Base-by-base conservation (phyloP, 2,329 filamentous ascomycete species). In the Fusarium subglutinans region DNA sequence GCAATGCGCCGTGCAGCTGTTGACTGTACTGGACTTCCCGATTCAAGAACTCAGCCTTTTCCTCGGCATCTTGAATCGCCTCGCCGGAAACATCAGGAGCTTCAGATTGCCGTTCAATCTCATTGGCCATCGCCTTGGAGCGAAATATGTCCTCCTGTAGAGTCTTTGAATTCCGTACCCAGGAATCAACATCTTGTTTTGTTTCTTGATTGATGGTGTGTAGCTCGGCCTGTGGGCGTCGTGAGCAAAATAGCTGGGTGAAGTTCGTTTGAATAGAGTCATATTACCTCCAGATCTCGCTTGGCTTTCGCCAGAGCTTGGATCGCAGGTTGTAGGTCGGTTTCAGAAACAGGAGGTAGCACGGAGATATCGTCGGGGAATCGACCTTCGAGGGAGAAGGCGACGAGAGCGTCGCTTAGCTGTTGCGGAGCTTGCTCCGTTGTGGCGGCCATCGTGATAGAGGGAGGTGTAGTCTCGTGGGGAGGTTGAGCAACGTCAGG, bases 121-220 rank as follows among this genome's bases (percentile, higher is more conserved):
- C 91, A 78, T 91, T 91, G 28, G 96, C 95, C 41, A 95, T 91
- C 22, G 90, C 88, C 78, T 94, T 92, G 30, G 94, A 96, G 53
- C 90, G 89, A 77, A 94, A 90, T 74, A 98, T 96, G 79, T 98
- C 96, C 70, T 92, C 89, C 81, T 97, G 94, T 13, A 98, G 89
- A 59, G 92, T 90, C 82, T 94, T 94, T 54, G 95, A 94, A 81
- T 96, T 94, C 58, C 87, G 85, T 64, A 97, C 93, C 96, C 96
- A 98, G 58, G 91, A 89, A 79, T 94, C 93, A 57, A 98, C 92
- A 78, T 97, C 93, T 44, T 91, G 89, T 64, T 92, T 93, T 24
- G 91, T 93, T 74, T 94, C 91, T 79, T 91, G 89, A 82, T 95
- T 97, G 70, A 96, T 90, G 28, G 86, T 82, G 73, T 91, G 92